phyloP scores from a whole-genome alignment of 768 basidiomycete species.

The Boletus reticulatus region DNA sequence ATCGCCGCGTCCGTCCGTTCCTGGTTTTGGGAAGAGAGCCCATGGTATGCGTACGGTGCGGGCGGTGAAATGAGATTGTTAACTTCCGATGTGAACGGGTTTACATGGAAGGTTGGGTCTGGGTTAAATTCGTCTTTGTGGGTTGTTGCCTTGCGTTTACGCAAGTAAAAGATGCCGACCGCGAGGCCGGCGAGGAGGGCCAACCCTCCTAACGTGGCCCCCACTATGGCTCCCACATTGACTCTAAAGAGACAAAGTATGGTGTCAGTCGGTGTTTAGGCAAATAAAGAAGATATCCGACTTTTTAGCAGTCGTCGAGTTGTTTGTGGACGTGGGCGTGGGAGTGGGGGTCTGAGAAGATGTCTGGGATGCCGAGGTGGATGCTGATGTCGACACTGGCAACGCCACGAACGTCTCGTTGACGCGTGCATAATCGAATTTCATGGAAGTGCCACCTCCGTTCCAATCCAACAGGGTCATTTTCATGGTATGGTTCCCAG shows the following conservation, averaged over 20 bases:
- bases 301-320: conserved; percentile 1
- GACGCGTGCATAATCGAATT: conserved; percentile 26
- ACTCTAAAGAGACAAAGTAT: conserved; percentile 1
- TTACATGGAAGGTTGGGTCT: not conserved
- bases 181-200: not conserved
- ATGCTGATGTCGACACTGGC: not conserved
- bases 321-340: not conserved
- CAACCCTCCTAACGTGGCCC: conserved; percentile 13
- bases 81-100: conserved; percentile 2
- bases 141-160: conserved; percentile 1
- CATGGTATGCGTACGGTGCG: not conserved
- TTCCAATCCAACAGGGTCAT: conserved; percentile 25
- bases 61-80: not conserved
- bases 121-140: not conserved
- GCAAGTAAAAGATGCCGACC: conserved; percentile 5
- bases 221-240: conserved; percentile 13
- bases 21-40: not conserved
- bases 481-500: conserved; percentile 15
- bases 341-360: conserved; percentile 2
- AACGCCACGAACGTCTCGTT: conserved; percentile 21
- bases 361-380: not conserved
- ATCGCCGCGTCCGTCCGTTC: not conserved
- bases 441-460: conserved; percentile 16
- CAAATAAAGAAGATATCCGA: not conserved
- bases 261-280: conserved; percentile 1